Evolutionary conservation across 495 filamentous ascomycete species (phyloP).

Genomic region (Hypoxylon perforatum): DNA sequence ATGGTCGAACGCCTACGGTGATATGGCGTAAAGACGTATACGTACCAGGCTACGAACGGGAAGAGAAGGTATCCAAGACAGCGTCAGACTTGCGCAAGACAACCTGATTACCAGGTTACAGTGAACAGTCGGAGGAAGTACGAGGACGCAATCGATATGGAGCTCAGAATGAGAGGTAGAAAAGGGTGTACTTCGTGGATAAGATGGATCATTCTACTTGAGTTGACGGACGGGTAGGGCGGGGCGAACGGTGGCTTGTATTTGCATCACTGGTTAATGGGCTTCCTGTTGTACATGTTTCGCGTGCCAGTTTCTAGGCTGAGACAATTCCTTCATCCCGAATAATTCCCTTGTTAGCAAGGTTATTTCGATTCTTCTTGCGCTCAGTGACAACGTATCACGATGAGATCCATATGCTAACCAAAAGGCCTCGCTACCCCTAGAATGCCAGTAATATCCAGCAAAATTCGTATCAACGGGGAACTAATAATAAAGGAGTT

Average conservation of each 20-base stretch:
- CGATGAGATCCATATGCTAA: no score
- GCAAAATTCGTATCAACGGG: no score
- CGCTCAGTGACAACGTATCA: no score
- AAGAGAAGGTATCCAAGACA: conserved; percentile 7
- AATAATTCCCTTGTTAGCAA: no score
- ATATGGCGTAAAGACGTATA: conserved; percentile 27
- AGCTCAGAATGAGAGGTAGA: conserved; percentile 28
- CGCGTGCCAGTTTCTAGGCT: conserved; percentile 15
- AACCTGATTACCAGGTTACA: conserved; percentile 7
- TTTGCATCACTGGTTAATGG: conserved; percentile 26
- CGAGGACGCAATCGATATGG: conserved; percentile 7
- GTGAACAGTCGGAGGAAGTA: conserved; percentile 4
- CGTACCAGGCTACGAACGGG: conserved; percentile 15
- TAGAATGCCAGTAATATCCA: no score
- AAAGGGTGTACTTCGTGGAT: background rate
- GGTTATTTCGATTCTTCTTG: no score
- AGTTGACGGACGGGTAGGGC: conserved; percentile 15
- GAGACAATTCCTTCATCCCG: conserved; percentile 11
- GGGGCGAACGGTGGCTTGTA: conserved; percentile 25
- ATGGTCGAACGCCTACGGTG: conserved; percentile 33
- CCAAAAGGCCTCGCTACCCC: no score
- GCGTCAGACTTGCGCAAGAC: conserved; percentile 1
- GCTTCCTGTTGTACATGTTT: conserved; percentile 25
- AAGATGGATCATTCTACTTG: conserved; percentile 17
- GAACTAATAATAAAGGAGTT: no score